Percentiles rank a stretch among this genome's conserved stretches.
Conservation (phyloP, 2,329 filamentous ascomycete genomes). For the Zymoseptoria tritici region DNA sequence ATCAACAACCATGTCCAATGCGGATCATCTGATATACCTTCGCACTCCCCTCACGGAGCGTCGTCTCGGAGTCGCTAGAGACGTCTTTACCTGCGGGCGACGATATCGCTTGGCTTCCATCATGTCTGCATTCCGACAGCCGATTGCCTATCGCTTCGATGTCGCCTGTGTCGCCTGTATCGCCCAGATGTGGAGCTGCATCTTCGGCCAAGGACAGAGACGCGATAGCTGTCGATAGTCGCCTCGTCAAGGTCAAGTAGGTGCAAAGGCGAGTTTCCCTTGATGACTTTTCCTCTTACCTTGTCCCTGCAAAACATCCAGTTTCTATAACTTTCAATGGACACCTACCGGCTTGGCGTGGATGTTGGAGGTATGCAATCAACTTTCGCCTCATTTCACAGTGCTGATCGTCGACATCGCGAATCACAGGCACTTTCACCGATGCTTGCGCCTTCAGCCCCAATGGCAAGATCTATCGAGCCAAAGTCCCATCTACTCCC, state of each 20-base stretch:
- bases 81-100: not conserved
- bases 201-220: not conserved
- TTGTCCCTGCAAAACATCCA: not conserved
- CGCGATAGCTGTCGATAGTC: not conserved
- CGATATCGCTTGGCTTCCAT: not conserved
- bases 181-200: not conserved
- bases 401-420: not conserved
- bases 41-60: not conserved
- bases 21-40: not conserved
- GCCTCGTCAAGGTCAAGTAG: not conserved
- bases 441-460: conserved; percentile 22
- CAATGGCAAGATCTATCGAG: conserved; percentile 19
- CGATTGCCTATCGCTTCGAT: not conserved
- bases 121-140: not conserved
- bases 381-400: not conserved
- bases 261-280: not conserved
- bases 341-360: conserved; percentile 17
- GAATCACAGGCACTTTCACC: conserved; percentile 16
- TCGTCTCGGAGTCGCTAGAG: not conserved
- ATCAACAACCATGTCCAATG: not conserved
- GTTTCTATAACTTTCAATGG: not conserved
- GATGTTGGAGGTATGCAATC: conserved; percentile 17
- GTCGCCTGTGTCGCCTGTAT: not conserved
- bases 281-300: not conserved
- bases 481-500: conserved; percentile 22